These are phyloP conservation scores for Papiliotrema terrestris DNA, from an alignment of 1,284 basidiomycete genomes.

Conservation along the genomic window DNA sequence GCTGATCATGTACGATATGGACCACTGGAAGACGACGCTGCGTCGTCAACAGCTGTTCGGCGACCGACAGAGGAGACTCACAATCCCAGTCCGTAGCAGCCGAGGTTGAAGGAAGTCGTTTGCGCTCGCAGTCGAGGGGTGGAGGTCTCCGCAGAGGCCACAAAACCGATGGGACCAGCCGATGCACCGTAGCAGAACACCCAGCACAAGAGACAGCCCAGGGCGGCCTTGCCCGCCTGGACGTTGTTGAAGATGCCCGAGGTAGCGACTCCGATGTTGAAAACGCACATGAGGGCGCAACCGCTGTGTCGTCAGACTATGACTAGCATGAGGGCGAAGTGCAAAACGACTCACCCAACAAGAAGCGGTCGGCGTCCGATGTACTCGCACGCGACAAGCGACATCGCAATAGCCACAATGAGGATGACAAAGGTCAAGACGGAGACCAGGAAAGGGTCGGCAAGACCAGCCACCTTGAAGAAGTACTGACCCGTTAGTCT, in stretches of 20 bases:
- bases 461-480: slow-evolving; percentile 21
- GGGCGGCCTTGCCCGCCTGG: slow-evolving; percentile 12
- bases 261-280: slow-evolving; percentile 21
- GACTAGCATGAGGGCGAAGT: slow-evolving; percentile 1
- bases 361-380: slow-evolving; percentile 23
- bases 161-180: slow-evolving; percentile 12
- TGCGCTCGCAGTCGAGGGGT: slow-evolving; percentile 8
- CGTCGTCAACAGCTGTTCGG: background rate
- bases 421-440: slow-evolving; percentile 14
- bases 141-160: slow-evolving; percentile 11
- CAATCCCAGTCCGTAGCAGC: slow-evolving; percentile 20
- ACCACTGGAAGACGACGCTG: slow-evolving; percentile 23
- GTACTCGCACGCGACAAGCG: slow-evolving; percentile 15
- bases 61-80: slow-evolving; percentile 1
- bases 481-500: slow-evolving; percentile 16
- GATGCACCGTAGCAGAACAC: slow-evolving; percentile 10
- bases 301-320: slow-evolving; percentile 3
- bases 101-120: slow-evolving; percentile 14
- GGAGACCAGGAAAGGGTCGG: slow-evolving; percentile 22
- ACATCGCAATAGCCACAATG: background rate
- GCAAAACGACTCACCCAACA: slow-evolving; percentile 11
- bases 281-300: slow-evolving; percentile 19
- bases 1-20: slow-evolving; percentile 23
- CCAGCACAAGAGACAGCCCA: slow-evolving; percentile 19
- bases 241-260: slow-evolving; percentile 8